Percentiles rank a stretch among this genome's conserved stretches.
Conservation (phyloP, 2,329 filamentous ascomycete genomes). For the Colletotrichum echinochloae region DNA sequence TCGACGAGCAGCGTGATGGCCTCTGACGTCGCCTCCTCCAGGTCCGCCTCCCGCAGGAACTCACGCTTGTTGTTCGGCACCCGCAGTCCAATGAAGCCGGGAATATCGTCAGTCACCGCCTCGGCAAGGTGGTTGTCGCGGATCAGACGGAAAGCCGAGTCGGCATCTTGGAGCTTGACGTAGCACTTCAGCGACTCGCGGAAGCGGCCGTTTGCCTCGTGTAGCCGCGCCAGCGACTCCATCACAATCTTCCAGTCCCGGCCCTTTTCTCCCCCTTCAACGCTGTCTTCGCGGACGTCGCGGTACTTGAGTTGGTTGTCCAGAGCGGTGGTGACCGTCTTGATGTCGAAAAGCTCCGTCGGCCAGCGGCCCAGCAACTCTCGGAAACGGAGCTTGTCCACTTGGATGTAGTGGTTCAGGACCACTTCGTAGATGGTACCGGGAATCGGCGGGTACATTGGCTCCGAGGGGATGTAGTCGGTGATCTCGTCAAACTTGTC, state of each 20-base stretch:
- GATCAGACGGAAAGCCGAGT: conserved; percentile 88
- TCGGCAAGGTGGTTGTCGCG: conserved; percentile 91
- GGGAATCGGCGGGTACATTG: conserved; percentile 83
- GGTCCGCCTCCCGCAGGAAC: conserved; percentile 74
- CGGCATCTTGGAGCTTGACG: conserved; percentile 90
- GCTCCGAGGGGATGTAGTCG: conserved; percentile 80
- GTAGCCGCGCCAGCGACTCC: conserved; percentile 85
- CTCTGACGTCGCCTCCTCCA: conserved; percentile 84
- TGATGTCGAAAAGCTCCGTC: conserved; percentile 83
- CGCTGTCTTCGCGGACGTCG: conserved; percentile 79
- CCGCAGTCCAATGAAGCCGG: conserved; percentile 87
- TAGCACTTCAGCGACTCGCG: conserved; percentile 90
- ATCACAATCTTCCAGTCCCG: conserved; percentile 92
- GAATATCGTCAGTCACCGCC: conserved; percentile 88
- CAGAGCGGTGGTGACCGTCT: conserved; percentile 80
- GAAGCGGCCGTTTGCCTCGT: conserved; percentile 83
- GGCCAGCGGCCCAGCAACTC: conserved; percentile 88
- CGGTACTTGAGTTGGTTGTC: conserved; percentile 84
- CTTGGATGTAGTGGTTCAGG: conserved; percentile 87
- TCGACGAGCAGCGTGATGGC: conserved; percentile 88
- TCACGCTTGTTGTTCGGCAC: conserved; percentile 78
- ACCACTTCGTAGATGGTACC: conserved; percentile 89
- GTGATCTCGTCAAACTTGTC: conserved; percentile 92
- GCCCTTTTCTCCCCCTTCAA: conserved; percentile 78
- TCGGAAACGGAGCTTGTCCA: conserved; percentile 79